Evolutionary conservation across 257 asterid species (phyloP).

Genomic region (Echites panduratus): DNA sequence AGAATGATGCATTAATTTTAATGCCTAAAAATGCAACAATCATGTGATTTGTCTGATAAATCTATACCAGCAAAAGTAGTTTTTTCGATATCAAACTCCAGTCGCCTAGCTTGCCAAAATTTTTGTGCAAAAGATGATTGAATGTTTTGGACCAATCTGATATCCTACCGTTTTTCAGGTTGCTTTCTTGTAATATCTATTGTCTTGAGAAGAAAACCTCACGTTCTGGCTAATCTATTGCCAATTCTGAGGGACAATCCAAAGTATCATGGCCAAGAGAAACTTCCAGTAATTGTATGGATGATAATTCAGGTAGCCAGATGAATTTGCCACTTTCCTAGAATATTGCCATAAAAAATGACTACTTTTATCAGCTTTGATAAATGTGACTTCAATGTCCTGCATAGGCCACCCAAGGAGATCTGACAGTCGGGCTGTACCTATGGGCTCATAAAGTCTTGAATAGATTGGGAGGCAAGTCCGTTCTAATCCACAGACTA

Average conservation of each 20-base stretch:
- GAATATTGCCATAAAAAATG: neutral
- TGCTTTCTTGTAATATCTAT: slow-evolving; percentile 64
- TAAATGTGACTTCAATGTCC: slow-evolving; percentile 12
- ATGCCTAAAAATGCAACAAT: neutral
- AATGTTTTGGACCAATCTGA: neutral
- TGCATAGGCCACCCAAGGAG: slow-evolving; percentile 68
- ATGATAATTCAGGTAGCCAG: slow-evolving; percentile 59
- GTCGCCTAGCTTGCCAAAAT: neutral
- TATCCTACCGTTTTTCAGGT: slow-evolving; percentile 37
- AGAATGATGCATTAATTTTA: neutral
- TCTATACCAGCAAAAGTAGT: neutral
- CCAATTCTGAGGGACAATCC: slow-evolving; percentile 52
- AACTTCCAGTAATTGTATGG: slow-evolving; percentile 62
- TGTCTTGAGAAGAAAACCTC: slow-evolving; percentile 78
- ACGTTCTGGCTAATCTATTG: slow-evolving; percentile 42
- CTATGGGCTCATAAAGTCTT: slow-evolving; percentile 36
- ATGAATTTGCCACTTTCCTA: neutral
- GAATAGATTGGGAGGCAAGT: slow-evolving; percentile 68
- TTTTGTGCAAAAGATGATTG: neutral
- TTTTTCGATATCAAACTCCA: neutral
- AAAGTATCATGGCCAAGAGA: slow-evolving; percentile 79
- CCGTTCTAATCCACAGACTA: slow-evolving; percentile 60
- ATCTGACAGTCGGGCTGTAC: slow-evolving; percentile 60
- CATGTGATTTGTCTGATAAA: neutral
- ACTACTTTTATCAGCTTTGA: neutral